Evolutionary conservation across 768 basidiomycete genomes (phyloP).

Genomic region (Dentipellis fragilis): DNA sequence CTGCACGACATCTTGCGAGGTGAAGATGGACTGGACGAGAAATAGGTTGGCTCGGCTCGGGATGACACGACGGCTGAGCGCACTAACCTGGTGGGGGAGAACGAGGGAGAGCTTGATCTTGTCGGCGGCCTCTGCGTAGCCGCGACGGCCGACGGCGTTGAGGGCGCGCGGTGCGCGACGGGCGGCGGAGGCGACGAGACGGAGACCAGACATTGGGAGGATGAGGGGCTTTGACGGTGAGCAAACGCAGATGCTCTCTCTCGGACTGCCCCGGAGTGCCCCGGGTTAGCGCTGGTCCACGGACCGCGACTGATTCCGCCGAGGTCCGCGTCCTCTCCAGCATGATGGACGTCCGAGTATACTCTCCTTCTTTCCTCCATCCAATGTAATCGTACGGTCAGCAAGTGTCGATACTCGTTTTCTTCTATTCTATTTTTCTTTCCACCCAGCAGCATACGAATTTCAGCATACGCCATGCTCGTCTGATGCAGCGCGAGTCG

Average conservation of each 20-base stretch:
- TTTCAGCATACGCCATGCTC: too few species aligned
- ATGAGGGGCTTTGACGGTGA: background rate
- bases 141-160: slow-evolving; percentile 47
- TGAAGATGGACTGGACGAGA: slow-evolving; percentile 68
- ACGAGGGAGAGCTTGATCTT: slow-evolving; percentile 90
- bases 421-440: too few species aligned
- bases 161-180: slow-evolving; percentile 47
- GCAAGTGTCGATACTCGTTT: too few species aligned
- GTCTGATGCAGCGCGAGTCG: too few species aligned
- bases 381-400: too few species aligned
- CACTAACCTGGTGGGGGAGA: slow-evolving; percentile 86
- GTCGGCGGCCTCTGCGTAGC: slow-evolving; percentile 86
- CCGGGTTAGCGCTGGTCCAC: background rate
- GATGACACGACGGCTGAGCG: background rate
- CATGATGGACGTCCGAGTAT: background rate
- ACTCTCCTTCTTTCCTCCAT: too few species aligned
- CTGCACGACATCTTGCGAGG: slow-evolving; percentile 85
- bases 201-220: slow-evolving; percentile 62
- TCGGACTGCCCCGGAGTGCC: background rate
- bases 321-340: background rate
- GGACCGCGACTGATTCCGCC: background rate
- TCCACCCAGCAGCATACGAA: too few species aligned
- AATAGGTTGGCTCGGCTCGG: background rate
- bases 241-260: background rate
- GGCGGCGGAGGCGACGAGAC: slow-evolving; percentile 54